A percentile compares a stretch with the other conserved stretches of the same genome.
Evolutionary conservation across 352 stramenopile species (phyloP).

Genomic region (Globisporangium megalacanthum): DNA sequence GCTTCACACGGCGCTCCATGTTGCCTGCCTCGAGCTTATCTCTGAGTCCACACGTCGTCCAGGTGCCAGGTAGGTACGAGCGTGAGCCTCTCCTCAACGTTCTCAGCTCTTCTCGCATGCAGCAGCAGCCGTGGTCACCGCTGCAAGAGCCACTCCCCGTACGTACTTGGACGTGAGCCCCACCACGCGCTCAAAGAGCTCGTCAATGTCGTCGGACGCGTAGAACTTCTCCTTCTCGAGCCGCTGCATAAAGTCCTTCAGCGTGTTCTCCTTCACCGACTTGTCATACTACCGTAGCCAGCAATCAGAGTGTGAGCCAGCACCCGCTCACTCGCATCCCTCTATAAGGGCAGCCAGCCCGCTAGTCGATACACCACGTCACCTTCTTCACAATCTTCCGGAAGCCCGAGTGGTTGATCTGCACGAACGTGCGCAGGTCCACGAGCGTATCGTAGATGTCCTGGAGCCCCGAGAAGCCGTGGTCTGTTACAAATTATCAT

Average conservation of each 20-base stretch:
- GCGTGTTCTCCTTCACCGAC: slow-evolving; percentile 61
- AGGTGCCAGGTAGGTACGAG: slow-evolving; percentile 5
- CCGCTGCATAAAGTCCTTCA: slow-evolving; percentile 77
- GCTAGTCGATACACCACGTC: too few relatives aligned
- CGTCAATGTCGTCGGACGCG: slow-evolving; percentile 68
- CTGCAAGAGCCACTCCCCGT: too few relatives aligned
- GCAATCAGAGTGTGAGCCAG: background rate
- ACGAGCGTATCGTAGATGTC: slow-evolving; percentile 89
- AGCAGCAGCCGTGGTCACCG: too few relatives aligned
- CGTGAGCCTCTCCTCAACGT: background rate
- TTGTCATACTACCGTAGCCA: slow-evolving; percentile 81
- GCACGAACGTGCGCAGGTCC: slow-evolving; percentile 86
- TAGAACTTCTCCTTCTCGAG: slow-evolving; percentile 79
- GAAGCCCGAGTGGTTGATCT: slow-evolving; percentile 91
- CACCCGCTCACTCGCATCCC: background rate
- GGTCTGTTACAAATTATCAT: slow-evolving; percentile 22
- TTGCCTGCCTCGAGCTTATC: slow-evolving; percentile 87
- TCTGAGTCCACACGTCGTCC: slow-evolving; percentile 15
- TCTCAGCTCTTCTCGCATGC: too few relatives aligned
- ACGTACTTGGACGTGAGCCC: slow-evolving; percentile 70
- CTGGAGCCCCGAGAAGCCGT: slow-evolving; percentile 77
- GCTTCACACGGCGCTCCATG: slow-evolving; percentile 77
- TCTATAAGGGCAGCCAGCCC: background rate
- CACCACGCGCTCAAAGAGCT: slow-evolving; percentile 75
- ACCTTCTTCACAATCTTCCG: slow-evolving; percentile 94